phyloP scores from a whole-genome alignment of 2,329 filamentous ascomycete genomes.

The Anisogramma anomala region DNA sequence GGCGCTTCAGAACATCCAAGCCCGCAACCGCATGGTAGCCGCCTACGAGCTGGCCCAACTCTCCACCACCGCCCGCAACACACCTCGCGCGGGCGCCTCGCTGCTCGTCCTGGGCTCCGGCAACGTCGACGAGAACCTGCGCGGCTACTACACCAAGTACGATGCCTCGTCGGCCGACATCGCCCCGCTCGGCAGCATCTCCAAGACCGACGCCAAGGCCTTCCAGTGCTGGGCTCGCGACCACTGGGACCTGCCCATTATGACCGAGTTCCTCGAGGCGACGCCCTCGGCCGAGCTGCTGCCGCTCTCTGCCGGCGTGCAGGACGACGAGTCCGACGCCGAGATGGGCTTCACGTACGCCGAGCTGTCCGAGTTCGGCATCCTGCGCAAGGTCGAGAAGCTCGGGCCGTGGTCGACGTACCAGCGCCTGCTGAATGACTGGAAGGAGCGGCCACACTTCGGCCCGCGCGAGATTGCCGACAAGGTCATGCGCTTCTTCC shows the following conservation, averaged over 20 bases:
- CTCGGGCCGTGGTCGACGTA: constrained; percentile 30
- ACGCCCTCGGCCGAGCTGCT: constrained; percentile 42
- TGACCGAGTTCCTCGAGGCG: constrained; percentile 51
- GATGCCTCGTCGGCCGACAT: constrained; percentile 45
- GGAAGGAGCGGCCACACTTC: constrained; percentile 23
- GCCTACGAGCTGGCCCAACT: constrained; percentile 53
- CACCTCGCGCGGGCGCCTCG: constrained; percentile 38
- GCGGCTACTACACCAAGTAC: constrained; percentile 54
- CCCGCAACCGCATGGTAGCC: constrained; percentile 51
- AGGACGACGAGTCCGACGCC: constrained; percentile 28
- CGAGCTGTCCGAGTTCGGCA: constrained; percentile 29
- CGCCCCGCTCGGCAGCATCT: constrained; percentile 42
- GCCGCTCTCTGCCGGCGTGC: constrained; percentile 29
- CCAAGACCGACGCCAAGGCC: constrained; percentile 52
- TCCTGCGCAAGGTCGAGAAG: constrained; percentile 30
- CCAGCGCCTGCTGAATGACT: constrained; percentile 27
- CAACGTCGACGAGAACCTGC: constrained; percentile 45
- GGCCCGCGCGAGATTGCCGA: constrained; percentile 28
- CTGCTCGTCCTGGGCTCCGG: constrained; percentile 51
- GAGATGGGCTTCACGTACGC: constrained; percentile 34
- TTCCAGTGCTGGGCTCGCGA: constrained; percentile 49
- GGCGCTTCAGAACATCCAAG: constrained; percentile 58
- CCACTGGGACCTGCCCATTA: constrained; percentile 49
- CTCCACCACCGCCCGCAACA: constrained; percentile 44
- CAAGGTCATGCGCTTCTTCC: constrained; percentile 32